Conservation (phyloP, 805 yeast genomes). For the Kockiozyma suomiensis region DNA sequence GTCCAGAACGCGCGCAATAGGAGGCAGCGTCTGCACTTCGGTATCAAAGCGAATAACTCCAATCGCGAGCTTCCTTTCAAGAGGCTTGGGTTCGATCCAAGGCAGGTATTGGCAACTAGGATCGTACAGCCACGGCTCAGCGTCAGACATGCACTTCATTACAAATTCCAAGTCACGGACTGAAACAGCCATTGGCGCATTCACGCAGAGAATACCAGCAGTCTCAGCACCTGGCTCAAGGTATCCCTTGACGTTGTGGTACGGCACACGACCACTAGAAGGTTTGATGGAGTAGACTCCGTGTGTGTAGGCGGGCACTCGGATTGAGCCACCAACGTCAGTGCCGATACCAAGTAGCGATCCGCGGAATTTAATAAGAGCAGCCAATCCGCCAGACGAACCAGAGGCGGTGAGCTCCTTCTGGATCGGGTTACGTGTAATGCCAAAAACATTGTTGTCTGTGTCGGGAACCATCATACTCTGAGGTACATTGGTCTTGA, state of each 20-base stretch:
- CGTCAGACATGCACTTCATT: conserved; percentile 50
- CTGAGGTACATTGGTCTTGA: conserved; percentile 61
- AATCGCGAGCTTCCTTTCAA: conserved; percentile 26
- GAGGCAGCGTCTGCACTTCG: conserved; percentile 56
- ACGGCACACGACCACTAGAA: conserved; percentile 49
- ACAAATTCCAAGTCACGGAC: conserved; percentile 68
- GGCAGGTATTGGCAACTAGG: conserved; percentile 53
- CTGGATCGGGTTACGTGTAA: conserved; percentile 54
- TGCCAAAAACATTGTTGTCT: conserved; percentile 58
- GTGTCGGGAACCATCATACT: conserved; percentile 61
- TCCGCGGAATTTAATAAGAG: conserved; percentile 52
- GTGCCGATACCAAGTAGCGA: conserved; percentile 57
- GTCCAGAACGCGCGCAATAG: conserved; percentile 56
- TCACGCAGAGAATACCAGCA: conserved; percentile 58
- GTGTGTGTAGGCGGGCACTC: conserved; percentile 52
- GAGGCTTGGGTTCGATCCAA: conserved; percentile 51
- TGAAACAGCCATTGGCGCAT: conserved; percentile 68
- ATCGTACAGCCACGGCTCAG: conserved; percentile 50
- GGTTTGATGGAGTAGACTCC: conserved; percentile 52
- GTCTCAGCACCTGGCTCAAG: conserved; percentile 41
- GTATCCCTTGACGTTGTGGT: conserved; percentile 38
- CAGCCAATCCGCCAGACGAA: conserved; percentile 58
- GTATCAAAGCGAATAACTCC: conserved; percentile 44
- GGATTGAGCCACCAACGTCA: conserved; percentile 57
- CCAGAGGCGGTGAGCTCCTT: conserved; percentile 55